Evolutionary conservation across 2,329 filamentous ascomycete species (phyloP), one percentile per base, ranked within the genome.

Genomic region (Claviceps spartinae): DNA sequence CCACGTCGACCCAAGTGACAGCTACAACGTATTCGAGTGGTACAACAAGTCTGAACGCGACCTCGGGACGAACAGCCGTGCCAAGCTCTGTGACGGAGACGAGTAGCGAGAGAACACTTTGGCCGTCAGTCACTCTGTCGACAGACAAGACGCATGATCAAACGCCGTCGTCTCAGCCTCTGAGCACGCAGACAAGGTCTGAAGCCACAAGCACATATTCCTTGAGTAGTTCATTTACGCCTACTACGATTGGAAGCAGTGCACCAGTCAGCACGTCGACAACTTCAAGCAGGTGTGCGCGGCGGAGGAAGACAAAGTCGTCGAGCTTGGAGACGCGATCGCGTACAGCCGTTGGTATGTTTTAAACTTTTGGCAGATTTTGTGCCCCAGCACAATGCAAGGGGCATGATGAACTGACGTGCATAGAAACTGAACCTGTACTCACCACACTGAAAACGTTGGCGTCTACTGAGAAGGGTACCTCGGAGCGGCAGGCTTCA

Each of bases 401-500:
- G n/a, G 11, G 34, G 45, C 13, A 14, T 41, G 26, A 48, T 26
- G 38, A 37, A 36, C 26, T 30, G 18, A 30, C 38, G 13, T 43
- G 38, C 16, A 40, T 14, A 54, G 52, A 16, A 36, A 30, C 49
- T n/a, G 13, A 41, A 3, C 34, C 42, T 26, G n/a, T 20, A 14
- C 56, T 54, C 4, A 49, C 50, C 34, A 58, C 53, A 40, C 49
- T 48, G 18, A 51, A 36, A 36, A 54, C 53, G 5, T 59, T 54
- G 20, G 48, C 56, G 9, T 57, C 43, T 11, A 45, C 38, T 3
- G 14, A 49, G n/a, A 13, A 52, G 34, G 13, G 50, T 49, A 24
- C 52, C 40, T 13, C 53, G 24, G 14, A 52, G 38, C 5, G 49
- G 26, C 22, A 46, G 18, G 37, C 34, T 36, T 45, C 52, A 4